Evolutionary conservation across 1,284 basidiomycete genomes (phyloP), one percentile per base, ranked within the genome.

Genomic region (Microbotryum lychnidis-dioicae): DNA sequence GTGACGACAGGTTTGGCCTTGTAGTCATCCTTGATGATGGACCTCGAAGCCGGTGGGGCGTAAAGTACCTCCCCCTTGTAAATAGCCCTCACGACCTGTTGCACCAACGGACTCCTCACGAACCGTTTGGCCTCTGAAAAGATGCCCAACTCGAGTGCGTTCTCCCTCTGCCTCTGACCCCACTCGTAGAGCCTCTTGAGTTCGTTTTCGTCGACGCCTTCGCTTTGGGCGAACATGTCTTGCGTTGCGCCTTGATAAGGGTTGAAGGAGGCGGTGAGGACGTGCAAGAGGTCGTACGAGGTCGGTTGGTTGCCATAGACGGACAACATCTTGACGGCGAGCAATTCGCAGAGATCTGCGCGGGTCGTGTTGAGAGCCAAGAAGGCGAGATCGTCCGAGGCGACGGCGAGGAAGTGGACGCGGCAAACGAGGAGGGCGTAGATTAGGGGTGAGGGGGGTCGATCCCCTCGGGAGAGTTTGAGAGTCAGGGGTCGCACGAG

Each of bases 231-330:
- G 29, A 72, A 71, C 54, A 60, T 56, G 12, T 50, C 50, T 42
- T 29, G 6, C 47, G 83, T 83, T 16, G 79, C 76, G 4, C 80
- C 94, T n/a, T 86, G 83, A 21, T 80, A 81, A 61, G 88, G 85
- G 16, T 76, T 93, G 69, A 79, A 82, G 68, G 80, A 79, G 50
- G 79, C 88, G 49, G 86, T 79, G 2, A 76, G 83, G 72, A 79
- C 77, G 31, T 87, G 86, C 44, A 83, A 91, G 79, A 87, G 83
- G 65, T 70, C 60, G 84, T 89, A 73, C 89, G 89, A 50, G 89
- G 31, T 47, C 2, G 56, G 55, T 2, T 57, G 54, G 14, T 52
- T 54, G 0, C 51, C 56, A 53, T 58, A 64, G 9, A 47, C 42
- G 18, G 60, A 58, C 1, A 68, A 47, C 7, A 62, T 57, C 49